Evolutionary conservation across 2,329 filamentous ascomycete genomes (phyloP).

Genomic region (Rhinocladiella mackenziei): DNA sequence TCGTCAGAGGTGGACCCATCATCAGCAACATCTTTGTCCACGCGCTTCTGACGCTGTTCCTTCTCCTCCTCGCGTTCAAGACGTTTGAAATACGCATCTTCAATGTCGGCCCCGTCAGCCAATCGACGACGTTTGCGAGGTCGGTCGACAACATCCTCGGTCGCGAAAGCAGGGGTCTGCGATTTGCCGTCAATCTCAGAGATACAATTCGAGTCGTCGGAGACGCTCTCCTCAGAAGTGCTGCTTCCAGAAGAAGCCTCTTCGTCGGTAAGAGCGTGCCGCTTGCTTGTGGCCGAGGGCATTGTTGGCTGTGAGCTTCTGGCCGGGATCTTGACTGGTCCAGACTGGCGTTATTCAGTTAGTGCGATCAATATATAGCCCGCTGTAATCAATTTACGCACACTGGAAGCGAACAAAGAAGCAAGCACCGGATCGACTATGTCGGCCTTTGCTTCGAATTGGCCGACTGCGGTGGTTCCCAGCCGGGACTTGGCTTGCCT

Average conservation of each 20-base stretch:
- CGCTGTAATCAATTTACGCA: slow-evolving; percentile 44
- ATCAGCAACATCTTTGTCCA: slow-evolving; percentile 36
- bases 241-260: slow-evolving; percentile 25
- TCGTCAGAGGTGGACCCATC: slow-evolving; percentile 36
- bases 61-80: slow-evolving; percentile 29
- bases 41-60: slow-evolving; percentile 30
- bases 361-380: slow-evolving; percentile 2
- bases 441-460: slow-evolving; percentile 21
- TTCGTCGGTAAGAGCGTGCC: not conserved
- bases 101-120: slow-evolving; percentile 25
- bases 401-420: slow-evolving; percentile 68
- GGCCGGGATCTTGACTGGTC: slow-evolving; percentile 36
- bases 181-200: slow-evolving; percentile 41
- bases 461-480: not conserved
- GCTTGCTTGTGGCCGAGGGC: slow-evolving; percentile 9
- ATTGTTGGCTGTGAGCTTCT: slow-evolving; percentile 34
- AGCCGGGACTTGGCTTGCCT: slow-evolving; percentile 4
- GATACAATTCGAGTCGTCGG: too few relatives aligned
- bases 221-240: not conserved
- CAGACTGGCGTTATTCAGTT: slow-evolving; percentile 27
- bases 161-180: not conserved
- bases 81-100: slow-evolving; percentile 27
- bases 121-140: slow-evolving; percentile 37
- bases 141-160: slow-evolving; percentile 2
- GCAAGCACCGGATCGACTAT: slow-evolving; percentile 65